Evolutionary conservation across 1,284 basidiomycete species (phyloP).

Genomic region (Irpex sp.): DNA sequence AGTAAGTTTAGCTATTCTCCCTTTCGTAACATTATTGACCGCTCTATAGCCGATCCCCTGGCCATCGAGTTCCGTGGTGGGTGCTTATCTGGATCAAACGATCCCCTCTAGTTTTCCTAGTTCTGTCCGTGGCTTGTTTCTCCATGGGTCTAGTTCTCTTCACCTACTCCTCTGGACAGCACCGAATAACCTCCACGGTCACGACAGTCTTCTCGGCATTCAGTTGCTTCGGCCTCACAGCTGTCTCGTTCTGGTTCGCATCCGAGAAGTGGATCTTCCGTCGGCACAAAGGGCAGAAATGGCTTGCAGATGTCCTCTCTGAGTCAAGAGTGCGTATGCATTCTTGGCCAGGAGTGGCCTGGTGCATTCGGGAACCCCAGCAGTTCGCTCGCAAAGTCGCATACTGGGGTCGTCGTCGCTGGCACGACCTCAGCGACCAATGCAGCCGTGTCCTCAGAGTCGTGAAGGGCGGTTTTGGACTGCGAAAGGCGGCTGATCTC

Average conservation of each 20-base stretch:
- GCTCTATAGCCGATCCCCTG: constrained; percentile 46
- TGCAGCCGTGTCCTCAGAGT: constrained; percentile 16
- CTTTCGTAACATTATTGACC: constrained; percentile 8
- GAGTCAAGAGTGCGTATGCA: constrained; percentile 26
- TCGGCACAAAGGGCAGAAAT: constrained; percentile 67
- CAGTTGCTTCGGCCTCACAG: constrained; percentile 71
- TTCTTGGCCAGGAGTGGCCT: constrained; percentile 35
- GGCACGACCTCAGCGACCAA: constrained; percentile 18
- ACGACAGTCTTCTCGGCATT: constrained; percentile 72
- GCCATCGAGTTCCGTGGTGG: constrained; percentile 75
- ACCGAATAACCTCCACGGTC: constrained; percentile 57
- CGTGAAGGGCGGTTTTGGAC: background rate
- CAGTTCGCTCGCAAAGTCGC: constrained; percentile 19
- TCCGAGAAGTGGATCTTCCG: constrained; percentile 72
- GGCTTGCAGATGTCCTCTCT: constrained; percentile 66
- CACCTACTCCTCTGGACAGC: constrained; percentile 59
- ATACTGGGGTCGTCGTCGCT: constrained; percentile 19
- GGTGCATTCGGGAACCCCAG: constrained; percentile 26
- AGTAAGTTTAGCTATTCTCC: constrained; percentile 39
- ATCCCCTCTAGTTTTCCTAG: constrained; percentile 71
- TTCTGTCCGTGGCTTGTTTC: constrained; percentile 70
- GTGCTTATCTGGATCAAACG: constrained; percentile 78
- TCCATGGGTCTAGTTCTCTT: constrained; percentile 67
- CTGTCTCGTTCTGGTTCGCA: constrained; percentile 75
- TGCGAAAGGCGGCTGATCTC: background rate